Evolutionary conservation across 2,329 filamentous ascomycete species (phyloP), one percentile per base, ranked within the genome.

Genomic region (Corynespora cassiicola): DNA sequence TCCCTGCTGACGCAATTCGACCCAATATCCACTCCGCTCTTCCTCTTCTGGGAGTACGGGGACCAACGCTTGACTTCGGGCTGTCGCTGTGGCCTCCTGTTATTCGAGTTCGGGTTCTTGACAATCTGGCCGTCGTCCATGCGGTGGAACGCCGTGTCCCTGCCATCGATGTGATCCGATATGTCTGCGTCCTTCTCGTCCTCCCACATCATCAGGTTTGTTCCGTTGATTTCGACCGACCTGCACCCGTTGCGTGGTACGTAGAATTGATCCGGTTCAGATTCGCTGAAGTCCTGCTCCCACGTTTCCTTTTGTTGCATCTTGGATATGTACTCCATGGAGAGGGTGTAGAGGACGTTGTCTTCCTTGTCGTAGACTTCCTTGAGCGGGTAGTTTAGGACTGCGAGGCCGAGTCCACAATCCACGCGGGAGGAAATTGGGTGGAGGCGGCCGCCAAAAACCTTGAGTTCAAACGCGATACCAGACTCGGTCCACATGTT

Each of bases 401-500:
- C 62, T 5, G 66, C 62, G 5, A 70, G 39, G 1, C 67, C 67
- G 32, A 68, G 62, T 9, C 65, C 62, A 35, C 66, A 70, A 45
- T 70, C 67, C 9, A 69, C 63, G 6, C 67, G 54, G 11, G 57
- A 61, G 2, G 63, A 68, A 7, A 70, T 58, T 4, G 67, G 67
- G 36, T 69, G 63, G 31, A 70, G 55, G 17, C 66, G 54, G 6
- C 67, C 67, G 7, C 67, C 67, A 33, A 70, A 69, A 7, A 68
- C 49, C 28, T 67, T 69, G 10, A 60, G 52, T 41, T 70, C 67
- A 28, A 68, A 70, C 1, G 66, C 66, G 17, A 65, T 65, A 4
- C 68, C 68, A 15, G 63, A 65, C 41, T 70, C 68, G 3, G 63
- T 69, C 61, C 64, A 70, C 50, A 56, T 63, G 43, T 70, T 68